Base-by-base conservation (phyloP, 306 rosid genomes). In the Hippophae gyantsensis region DNA sequence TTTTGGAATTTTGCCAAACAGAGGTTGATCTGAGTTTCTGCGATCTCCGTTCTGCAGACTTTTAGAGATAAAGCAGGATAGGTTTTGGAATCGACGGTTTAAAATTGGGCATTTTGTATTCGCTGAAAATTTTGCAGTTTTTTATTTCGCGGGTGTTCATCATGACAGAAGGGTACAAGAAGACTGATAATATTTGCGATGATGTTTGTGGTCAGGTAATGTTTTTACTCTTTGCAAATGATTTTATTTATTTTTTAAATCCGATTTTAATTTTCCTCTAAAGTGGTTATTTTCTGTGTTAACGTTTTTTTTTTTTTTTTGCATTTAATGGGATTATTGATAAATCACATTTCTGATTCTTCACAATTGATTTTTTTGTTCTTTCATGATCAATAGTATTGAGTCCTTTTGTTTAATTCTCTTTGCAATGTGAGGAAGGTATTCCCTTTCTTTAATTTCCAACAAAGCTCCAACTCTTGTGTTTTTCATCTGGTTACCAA, bases 151-250 rank as follows among this genome's bases (percentile, higher is more conserved):
- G 52, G 3, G 60, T 26, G 49, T 65, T 65, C 65, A 38, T 65
- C 82, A 83, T 86, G 95, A 62, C 85, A 54, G 97, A 86, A 56
- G 95, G 84, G 42, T 89, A 86, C 5, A 89, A 89, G 85, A 89
- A 86, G 78, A 79, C 87, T 10, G 97, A 89, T 68, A 95, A 74
- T 57, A 73, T 81, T 26, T 89, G 89, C 76, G 82, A 83, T 48
- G 79, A 78, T 46, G 83, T 87, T 66, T 87, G 95, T 67, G 95
- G 80, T 66, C 80, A 84, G 97, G 95, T 86, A 47, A 38, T 49
- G 57, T 52, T 63, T n/a, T 65, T 42, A 18, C 3, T 42, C 13
- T 47, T 7, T 25, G 3, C 43, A 32, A 32, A 32, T 60, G 5
- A 43, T n/a, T 13, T 12, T 13, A 54, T 56, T 3, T 10, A 6